Percentiles rank a stretch among this genome's conserved stretches.
phyloP scores from a whole-genome alignment of 2,329 filamentous ascomycete species.

The Scortechinia acanthostroma region DNA sequence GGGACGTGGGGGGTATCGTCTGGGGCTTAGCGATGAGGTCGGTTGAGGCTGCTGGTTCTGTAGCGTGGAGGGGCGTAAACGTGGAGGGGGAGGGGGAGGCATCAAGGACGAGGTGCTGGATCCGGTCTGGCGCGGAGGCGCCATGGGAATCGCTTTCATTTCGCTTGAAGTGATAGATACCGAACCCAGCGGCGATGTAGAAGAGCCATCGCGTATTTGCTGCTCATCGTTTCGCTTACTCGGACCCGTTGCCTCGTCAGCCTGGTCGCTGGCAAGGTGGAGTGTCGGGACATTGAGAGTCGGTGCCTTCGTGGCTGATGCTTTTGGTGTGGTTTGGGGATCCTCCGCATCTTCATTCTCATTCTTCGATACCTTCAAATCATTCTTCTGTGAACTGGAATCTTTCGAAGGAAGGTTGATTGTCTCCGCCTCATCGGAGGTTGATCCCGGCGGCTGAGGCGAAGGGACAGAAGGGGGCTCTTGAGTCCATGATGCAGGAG shows the following conservation, averaged over 20 bases:
- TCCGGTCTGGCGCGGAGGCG: too few relatives aligned
- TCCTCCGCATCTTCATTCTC: background rate
- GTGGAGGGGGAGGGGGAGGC: background rate
- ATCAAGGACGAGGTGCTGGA: slow-evolving; percentile 1
- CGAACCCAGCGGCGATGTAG: too few relatives aligned
- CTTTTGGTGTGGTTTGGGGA: background rate
- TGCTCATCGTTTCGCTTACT: too few relatives aligned
- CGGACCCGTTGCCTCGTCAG: too few relatives aligned
- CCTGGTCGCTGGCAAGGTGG: too few relatives aligned
- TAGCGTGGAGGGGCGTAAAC: background rate
- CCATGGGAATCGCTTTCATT: too few relatives aligned
- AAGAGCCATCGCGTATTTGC: too few relatives aligned
- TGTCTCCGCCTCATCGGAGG: background rate
- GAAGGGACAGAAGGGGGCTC: background rate
- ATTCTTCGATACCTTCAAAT: too few relatives aligned
- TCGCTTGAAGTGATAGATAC: too few relatives aligned
- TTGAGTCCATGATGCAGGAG: background rate
- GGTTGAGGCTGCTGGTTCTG: slow-evolving; percentile 6
- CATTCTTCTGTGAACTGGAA: background rate
- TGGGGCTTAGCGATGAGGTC: slow-evolving; percentile 6
- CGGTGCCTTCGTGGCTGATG: background rate
- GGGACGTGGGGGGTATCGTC: slow-evolving; percentile 15
- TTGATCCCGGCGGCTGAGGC: background rate
- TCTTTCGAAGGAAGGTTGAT: background rate
- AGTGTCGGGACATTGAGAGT: background rate